phyloP scores from a whole-genome alignment of 164 flowering plant species.

The Piper longum region DNA sequence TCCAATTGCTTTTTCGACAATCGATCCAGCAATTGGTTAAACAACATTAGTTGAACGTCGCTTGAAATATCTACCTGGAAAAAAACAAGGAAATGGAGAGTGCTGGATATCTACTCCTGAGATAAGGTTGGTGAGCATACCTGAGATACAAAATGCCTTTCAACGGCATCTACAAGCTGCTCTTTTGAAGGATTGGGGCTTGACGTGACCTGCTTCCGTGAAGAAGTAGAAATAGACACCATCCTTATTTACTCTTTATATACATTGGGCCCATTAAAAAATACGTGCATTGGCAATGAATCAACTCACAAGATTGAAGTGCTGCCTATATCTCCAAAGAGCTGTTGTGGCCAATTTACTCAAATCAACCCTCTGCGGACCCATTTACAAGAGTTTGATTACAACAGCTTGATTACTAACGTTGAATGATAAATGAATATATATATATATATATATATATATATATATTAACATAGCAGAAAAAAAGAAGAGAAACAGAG shows the following conservation, averaged over 20 bases:
- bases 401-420: too few species aligned
- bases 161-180: slow-evolving; percentile 75
- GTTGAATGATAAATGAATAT: too few species aligned
- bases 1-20: slow-evolving; percentile 69
- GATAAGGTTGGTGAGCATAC: slow-evolving; percentile 18
- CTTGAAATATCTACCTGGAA: not conserved
- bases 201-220: slow-evolving; percentile 41
- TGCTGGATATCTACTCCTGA: not conserved
- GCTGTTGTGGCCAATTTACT: slow-evolving; percentile 84
- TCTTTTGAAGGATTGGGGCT: slow-evolving; percentile 81
- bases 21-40: slow-evolving; percentile 9
- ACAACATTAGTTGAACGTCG: not conserved
- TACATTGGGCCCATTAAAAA: too few species aligned
- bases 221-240: not conserved
- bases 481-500: not conserved
- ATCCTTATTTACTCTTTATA: too few species aligned
- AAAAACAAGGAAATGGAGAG: not conserved
- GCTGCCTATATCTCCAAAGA: slow-evolving; percentile 83
- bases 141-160: slow-evolving; percentile 92
- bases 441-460: too few species aligned
- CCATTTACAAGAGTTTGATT: not conserved
- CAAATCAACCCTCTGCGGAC: slow-evolving; percentile 66
- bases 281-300: not conserved
- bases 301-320: slow-evolving; percentile 80
- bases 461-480: not conserved